A percentile compares a stretch with the other conserved stretches of the same genome.
Evolutionary conservation across 2,329 filamentous ascomycete genomes (phyloP).

Genomic region (Phialophora chinensis): DNA sequence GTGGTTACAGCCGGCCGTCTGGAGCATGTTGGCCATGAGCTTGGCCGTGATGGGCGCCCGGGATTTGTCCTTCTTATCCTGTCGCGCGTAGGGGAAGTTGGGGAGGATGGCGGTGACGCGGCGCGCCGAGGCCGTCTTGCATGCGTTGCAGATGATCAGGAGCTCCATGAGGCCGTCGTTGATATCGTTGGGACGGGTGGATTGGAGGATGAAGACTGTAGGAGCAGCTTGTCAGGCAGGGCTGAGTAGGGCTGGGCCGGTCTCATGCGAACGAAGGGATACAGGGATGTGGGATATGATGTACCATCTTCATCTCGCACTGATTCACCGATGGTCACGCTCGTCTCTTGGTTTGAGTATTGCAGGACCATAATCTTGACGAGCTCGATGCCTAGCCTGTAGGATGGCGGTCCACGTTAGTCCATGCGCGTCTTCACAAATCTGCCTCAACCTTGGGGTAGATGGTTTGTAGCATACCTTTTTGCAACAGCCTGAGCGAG

Average conservation of each 20-base stretch:
- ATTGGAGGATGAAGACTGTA: constrained; percentile 87
- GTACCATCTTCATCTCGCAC: constrained; percentile 93
- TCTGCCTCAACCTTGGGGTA: neutral
- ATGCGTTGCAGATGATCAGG: constrained; percentile 97
- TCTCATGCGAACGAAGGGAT: constrained; percentile 16
- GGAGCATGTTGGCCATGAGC: constrained; percentile 96
- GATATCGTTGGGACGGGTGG: constrained; percentile 88
- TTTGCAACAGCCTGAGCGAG: constrained; percentile 72
- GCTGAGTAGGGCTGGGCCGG: constrained; percentile 4
- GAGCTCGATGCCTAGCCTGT: constrained; percentile 68
- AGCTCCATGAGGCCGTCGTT: constrained; percentile 99
- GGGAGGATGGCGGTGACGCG: constrained; percentile 95
- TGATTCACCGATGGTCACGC: constrained; percentile 90
- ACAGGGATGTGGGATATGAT: constrained; percentile 16
- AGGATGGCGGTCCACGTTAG: constrained; percentile 2
- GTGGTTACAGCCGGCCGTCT: constrained; percentile 89
- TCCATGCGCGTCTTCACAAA: constrained; percentile 4
- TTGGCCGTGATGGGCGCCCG: constrained; percentile 96
- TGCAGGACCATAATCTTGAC: constrained; percentile 72
- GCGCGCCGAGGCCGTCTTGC: constrained; percentile 81
- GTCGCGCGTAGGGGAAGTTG: constrained; percentile 94
- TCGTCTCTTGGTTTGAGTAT: constrained; percentile 67
- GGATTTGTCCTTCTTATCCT: constrained; percentile 97
- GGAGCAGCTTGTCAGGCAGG: constrained; percentile 3
- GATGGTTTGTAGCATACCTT: constrained; percentile 55